Percentiles rank a stretch among this genome's conserved stretches.
These are phyloP conservation scores for Gossypium arboreum DNA, from an alignment of 345 rosid species.

Conservation along the genomic window DNA sequence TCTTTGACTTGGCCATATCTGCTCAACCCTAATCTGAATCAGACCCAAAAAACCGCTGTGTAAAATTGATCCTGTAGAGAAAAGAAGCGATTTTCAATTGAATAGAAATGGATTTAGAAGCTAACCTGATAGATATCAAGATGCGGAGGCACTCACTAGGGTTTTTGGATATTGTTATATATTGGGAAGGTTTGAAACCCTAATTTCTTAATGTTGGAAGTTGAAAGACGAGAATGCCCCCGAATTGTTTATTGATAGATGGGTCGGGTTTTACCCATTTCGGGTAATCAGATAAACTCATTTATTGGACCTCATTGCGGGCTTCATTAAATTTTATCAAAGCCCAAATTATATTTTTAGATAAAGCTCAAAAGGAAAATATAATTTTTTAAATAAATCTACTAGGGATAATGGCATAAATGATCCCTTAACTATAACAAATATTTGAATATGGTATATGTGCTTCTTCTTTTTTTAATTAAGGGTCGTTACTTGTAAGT, in stretches of 20 bases:
- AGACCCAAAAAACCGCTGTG: background rate
- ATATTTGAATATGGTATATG: too few species aligned
- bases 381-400: too few species aligned
- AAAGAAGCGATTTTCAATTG: background rate
- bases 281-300: too few species aligned
- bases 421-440: too few species aligned
- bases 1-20: constrained; percentile 99
- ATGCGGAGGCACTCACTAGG: background rate
- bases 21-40: background rate
- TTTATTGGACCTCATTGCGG: background rate
- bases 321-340: background rate
- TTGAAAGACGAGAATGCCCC: constrained; percentile 5
- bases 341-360: background rate
- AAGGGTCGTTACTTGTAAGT: too few species aligned
- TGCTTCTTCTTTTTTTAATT: too few species aligned
- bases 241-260: too few species aligned
- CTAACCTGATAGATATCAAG: background rate
- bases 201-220: background rate
- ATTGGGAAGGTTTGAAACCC: constrained; percentile 6
- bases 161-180: constrained; percentile 2
- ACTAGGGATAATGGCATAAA: too few species aligned
- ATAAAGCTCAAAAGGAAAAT: too few species aligned
- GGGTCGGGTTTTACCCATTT: background rate
- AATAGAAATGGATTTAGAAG: background rate
- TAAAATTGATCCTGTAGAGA: background rate